Evolutionary conservation across 352 stramenopile species (phyloP), one percentile per base, ranked within the genome.

Genomic region (Hyaloperonospora brassicae): DNA sequence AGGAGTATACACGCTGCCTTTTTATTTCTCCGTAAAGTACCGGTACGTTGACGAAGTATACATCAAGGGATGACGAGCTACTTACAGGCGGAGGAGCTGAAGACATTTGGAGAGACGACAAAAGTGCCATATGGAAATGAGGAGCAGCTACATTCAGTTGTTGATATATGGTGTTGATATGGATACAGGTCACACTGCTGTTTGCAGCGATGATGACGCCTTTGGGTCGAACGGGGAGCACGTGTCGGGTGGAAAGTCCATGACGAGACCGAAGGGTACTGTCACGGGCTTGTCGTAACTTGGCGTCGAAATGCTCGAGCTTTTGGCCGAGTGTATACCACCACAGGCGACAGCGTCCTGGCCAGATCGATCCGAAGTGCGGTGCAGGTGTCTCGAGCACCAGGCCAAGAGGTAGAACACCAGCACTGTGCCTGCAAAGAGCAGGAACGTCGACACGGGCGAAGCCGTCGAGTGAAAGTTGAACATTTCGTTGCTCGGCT

Each of bases 381-480:
- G 56, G 27, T 79, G 75, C 2, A 86, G 47, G 1, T 68, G 54
- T 9, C 43, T 42, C 1, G 75, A 70, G 38, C 66, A 66, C 42
- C 59, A 71, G 4, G 70, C 57, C 27, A 86, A 34, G 1, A 68
- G 25, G 52, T 68, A 79, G 59, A 84, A 86, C 9, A 61, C 55
- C 11, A 68, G n/a, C 13, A 59, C 53, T 10, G 67, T 79, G n/a
- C 62, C 52, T 4, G 73, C 30, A 21, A 77, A 69, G 25, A 86
- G 42, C 22, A 55, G 44, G 14, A 76, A 13, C 5, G 70, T 66
- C 3, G 64, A 55, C 2, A 79, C 14, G 2, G 70, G 72, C 2
- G 75, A 68, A 4, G 67, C 57, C 34, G 44, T 38, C 6, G 72
- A 79, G 57, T 84, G 75, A 49, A 84, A 86, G 64, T 86, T 80